Conservation (phyloP, 73 alveolate species). For the Symbiodinium pilosum region DNA sequence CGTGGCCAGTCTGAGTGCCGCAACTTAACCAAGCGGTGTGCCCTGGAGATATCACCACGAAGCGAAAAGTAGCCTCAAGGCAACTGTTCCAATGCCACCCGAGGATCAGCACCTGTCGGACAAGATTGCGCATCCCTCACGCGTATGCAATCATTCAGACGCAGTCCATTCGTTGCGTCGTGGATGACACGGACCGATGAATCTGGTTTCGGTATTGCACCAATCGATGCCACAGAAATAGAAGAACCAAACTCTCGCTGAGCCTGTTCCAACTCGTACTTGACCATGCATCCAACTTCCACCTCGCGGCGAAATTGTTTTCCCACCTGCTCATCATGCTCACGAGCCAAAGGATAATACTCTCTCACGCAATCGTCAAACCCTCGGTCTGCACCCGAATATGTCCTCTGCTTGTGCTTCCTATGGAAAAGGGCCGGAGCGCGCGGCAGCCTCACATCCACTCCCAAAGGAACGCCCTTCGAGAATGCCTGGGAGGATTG, state of each 20-base stretch:
- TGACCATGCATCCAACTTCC: background rate
- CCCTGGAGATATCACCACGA: background rate
- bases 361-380: too few relatives aligned
- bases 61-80: background rate
- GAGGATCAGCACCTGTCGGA: background rate
- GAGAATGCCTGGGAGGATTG: too few relatives aligned
- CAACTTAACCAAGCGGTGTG: conserved; percentile 40
- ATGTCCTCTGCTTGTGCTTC: too few relatives aligned
- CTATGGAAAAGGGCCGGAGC: background rate
- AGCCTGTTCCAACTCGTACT: background rate
- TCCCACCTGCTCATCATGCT: background rate
- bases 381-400: too few relatives aligned
- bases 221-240: background rate
- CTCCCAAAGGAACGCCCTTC: background rate
- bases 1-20: too few relatives aligned
- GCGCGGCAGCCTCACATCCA: background rate
- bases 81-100: background rate
- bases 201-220: conserved; percentile 10
- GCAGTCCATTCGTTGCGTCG: conserved; percentile 13
- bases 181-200: conserved; percentile 22
- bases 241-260: background rate
- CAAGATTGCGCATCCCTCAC: background rate
- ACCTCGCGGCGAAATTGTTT: background rate
- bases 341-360: too few relatives aligned
- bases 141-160: background rate